Evolutionary conservation across 2,329 filamentous ascomycete genomes (phyloP), one percentile per base, ranked within the genome.

Genomic region (Pestalotiopsis fici): DNA sequence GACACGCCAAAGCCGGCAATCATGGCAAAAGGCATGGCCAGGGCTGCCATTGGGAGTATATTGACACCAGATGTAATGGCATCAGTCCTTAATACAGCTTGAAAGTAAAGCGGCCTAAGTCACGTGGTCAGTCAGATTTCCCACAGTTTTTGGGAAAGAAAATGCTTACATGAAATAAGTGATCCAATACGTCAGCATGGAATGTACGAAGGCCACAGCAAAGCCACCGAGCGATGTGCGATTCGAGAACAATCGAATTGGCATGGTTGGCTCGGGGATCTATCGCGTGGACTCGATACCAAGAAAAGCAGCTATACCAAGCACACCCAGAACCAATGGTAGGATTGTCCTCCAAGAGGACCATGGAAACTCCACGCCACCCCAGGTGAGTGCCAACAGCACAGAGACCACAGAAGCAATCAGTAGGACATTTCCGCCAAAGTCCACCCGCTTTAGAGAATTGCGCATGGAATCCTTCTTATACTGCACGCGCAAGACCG

Each of bases 31-130:
- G 47, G 47, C 47, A 54, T 54, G 15, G 47, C 21, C 47, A 54
- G 9, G 47, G 21, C 15, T 6, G 47, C 18, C 21, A 54, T 18
- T 0, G 71, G 65, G 68, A 79, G 71, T 15, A 78, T 59, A 25
- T 74, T 63, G 7, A 79, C 74, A 13, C 76, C 79, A 0, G 78
- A 71, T 0, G 73, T 68, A 0, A 69, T 68, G 0, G 82, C 74
- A 0, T 74, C 73, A 3, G 74, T 69, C 1, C 72, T 57, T 2
- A 74, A 73, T 0, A 85, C 79, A 1, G 74, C 78, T 65, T 85
- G 82, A 70, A 85, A 84, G 70, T 83, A 86, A 6, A 85, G 70
- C 0, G 83, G 81, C 31, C 31, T 35, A 6, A 2, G 31, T 6
- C 31, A 6, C 4, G 11, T 35, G 3, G 31, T 35, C 31, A 35